These are phyloP conservation scores for Hypoxylon intermedium DNA, from an alignment of 495 filamentous ascomycete species.

Conservation along the genomic window DNA sequence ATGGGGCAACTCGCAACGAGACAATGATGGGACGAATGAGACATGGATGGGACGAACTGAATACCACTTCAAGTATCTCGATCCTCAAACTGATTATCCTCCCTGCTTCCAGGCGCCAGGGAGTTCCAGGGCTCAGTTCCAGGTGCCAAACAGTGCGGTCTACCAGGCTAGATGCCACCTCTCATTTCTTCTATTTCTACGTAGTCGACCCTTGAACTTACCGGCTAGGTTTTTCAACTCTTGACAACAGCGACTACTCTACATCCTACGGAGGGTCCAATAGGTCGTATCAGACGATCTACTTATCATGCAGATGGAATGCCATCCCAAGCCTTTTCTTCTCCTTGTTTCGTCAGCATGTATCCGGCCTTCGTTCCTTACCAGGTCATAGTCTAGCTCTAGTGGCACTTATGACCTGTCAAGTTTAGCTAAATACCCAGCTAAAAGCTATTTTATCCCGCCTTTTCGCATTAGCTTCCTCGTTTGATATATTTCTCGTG, in stretches of 20 bases:
- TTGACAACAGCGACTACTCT: not conserved
- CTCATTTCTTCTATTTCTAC: too few species aligned
- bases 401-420: slow-evolving; percentile 4
- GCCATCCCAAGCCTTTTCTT: not conserved
- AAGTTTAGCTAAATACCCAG: slow-evolving; percentile 5
- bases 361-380: slow-evolving; percentile 18
- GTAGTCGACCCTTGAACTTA: too few species aligned
- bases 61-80: not conserved
- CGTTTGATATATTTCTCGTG: slow-evolving; percentile 6
- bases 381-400: slow-evolving; percentile 27
- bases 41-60: too few species aligned
- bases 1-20: too few species aligned
- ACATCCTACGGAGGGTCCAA: not conserved
- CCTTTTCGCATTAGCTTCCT: slow-evolving; percentile 5
- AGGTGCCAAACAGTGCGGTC: not conserved
- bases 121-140: not conserved
- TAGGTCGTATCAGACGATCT: not conserved
- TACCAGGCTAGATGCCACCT: not conserved
- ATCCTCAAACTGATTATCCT: too few species aligned
- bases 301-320: not conserved
- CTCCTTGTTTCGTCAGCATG: not conserved
- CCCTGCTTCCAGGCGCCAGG: too few species aligned
- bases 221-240: not conserved
- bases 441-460: not conserved
- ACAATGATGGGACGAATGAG: too few species aligned